Base-by-base conservation (phyloP, 2,329 filamentous ascomycete genomes). In the Sarocladium kiliense region DNA sequence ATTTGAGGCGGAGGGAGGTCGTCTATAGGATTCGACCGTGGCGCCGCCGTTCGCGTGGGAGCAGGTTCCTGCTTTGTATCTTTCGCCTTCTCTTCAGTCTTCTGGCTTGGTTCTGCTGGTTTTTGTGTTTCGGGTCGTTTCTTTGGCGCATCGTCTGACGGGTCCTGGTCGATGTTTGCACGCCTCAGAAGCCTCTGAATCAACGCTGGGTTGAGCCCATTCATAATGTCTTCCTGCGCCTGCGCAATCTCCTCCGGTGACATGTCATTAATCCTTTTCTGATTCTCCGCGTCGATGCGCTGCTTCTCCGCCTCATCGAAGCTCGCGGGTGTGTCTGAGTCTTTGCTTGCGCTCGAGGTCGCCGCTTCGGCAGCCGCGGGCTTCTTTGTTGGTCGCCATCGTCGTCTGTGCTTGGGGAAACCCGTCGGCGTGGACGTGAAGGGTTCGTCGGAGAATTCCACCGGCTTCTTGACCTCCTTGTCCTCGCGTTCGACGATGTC, bases 391-490 rank as follows among this genome's bases (percentile, higher is more conserved):
- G 1, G 87, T 81, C 1, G 91, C 55, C 77, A 79, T 60, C 92
- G 85, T 68, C 89, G 91, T 69, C 88, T 94, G 69, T 91, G 92
- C 57, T 86, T 84, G n/a, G 94, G 94, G 62, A 97, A 97, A 1
- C 94, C 94, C 12, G 32, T 53, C 19, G 50, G 34, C 3, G 50
- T 53, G 19, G 50, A 25, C 27, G 32, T 41, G 34, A 53, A 53
- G 25, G 50, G 50, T 18, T 53, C 36, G 50, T 53, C 50, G 18
- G 32, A 39, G 26, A 53, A 53, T 47, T 79, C 78, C 14, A 87
- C 85, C 3, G 88, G 78, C 59, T 82, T 85, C 21, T 83, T 54
- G 39, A 23, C 11, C 30, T 57, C 77, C 23, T 77, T 71, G 14
- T 76, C 70, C 44, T 84, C 79, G 59, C 89, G 87, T 74, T 97